Evolutionary conservation across 495 filamentous ascomycete genomes (phyloP), one percentile per base, ranked within the genome.

Genomic region (Xylaria bambusicola): DNA sequence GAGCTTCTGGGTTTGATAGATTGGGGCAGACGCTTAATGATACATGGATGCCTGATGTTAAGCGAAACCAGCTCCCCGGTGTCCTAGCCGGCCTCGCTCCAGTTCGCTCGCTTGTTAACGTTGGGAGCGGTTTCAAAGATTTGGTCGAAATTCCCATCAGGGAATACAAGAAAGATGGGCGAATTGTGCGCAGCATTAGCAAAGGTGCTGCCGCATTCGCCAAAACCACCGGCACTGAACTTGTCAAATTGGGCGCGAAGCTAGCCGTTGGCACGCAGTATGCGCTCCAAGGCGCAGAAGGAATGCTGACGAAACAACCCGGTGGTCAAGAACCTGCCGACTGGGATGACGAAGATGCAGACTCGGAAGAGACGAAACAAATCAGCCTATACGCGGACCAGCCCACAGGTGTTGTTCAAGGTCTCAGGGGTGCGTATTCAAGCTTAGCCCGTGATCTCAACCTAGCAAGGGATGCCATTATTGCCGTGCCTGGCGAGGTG

Each of bases 41-140:
- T 66, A 90, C 96, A 52, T 99, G 95, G 95, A 96, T 91, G 86
- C 92, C 91, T 9, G 92, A 99, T 66, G 87, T 99, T 68, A 93
- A 88, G 72, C 73, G 81, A 6, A 96, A 89, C 59, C 95, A 99
- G 69, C 88, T 99, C 6, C 93, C 91, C 1, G 86, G 88, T 6
- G 86, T 98, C 0, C 80, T 99, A 40, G 88, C 91, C 1, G 94
- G 95, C 33, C 77, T 99, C n/a, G 92, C 91, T 0, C 90, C 91
- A 5, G 88, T 98, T 21, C 85, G 93, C 15, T 90, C 90, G 18
- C 73, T 99, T 0, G 93, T 95, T 44, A 97, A 95, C 65, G 89
- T 98, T 17, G 91, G 91, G 15, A 86, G 84, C 42, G 93, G 93
- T 3, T 85, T 98, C 51, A 86, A 83, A 49, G 87, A 98, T 58